A percentile compares a stretch with the other conserved stretches of the same genome.
phyloP scores from a whole-genome alignment of 2,329 filamentous ascomycete genomes.

The Colletotrichum siamense region DNA sequence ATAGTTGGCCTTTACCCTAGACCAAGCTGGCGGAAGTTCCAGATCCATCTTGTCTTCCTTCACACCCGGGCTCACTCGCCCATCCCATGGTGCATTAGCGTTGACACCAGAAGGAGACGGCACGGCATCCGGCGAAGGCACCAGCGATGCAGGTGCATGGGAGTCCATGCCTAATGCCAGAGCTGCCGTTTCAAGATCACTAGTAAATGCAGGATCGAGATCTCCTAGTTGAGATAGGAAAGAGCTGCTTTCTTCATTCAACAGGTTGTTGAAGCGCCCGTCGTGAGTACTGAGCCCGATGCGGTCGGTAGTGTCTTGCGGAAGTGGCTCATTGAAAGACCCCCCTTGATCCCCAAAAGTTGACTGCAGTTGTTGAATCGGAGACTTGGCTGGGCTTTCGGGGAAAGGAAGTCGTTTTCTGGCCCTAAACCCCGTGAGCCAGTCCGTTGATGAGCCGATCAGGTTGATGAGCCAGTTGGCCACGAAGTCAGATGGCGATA shows the following conservation, averaged over 20 bases:
- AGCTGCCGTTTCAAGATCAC: not conserved
- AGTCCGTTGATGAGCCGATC: conserved; percentile 6
- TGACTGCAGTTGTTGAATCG: not conserved
- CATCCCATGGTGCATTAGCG: not conserved
- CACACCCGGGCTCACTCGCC: not conserved
- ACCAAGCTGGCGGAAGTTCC: not conserved
- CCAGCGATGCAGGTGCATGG: not conserved
- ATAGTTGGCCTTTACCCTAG: not conserved
- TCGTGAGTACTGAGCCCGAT: not conserved
- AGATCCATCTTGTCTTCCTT: not conserved
- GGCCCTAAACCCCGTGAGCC: not conserved
- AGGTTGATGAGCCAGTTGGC: conserved; percentile 14
- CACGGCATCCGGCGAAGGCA: not conserved
- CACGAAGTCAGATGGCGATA: conserved; percentile 4
- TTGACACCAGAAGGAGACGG: not conserved
- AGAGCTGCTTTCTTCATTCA: not conserved
- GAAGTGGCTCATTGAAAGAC: not conserved
- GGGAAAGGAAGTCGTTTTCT: not conserved
- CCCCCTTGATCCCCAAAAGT: no score
- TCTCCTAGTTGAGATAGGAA: not conserved
- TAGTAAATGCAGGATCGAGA: not conserved
- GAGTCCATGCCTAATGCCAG: not conserved
- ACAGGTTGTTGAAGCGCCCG: not conserved
- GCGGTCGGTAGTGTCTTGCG: not conserved
- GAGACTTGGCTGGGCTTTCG: not conserved